Conservation (phyloP, 2,329 filamentous ascomycete species). For the Clonostachys sp. region DNA sequence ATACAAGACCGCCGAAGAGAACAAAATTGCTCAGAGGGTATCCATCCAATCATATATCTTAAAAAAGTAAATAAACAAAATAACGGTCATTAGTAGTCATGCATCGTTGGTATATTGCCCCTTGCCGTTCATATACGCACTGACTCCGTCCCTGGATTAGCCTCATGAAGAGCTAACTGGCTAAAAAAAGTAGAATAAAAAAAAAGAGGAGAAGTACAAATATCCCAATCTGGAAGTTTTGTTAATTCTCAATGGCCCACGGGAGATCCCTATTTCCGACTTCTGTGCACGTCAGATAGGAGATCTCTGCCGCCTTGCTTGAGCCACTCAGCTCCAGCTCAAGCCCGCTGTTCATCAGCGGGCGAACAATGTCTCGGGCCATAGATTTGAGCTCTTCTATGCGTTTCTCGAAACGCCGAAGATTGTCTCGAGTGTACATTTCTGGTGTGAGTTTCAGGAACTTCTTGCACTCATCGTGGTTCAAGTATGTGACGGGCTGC, state of each 20-base stretch:
- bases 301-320: conserved; percentile 34
- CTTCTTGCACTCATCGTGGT: conserved; percentile 83
- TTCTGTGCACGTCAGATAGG: conserved; percentile 46
- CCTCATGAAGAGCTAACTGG: conserved; percentile 7
- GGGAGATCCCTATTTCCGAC: conserved; percentile 45
- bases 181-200: conserved; percentile 1
- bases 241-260: conserved; percentile 34
- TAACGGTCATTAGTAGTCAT: background rate
- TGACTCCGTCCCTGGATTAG: conserved; percentile 1
- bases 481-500: conserved; percentile 59
- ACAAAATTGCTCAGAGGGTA: background rate
- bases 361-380: conserved; percentile 77
- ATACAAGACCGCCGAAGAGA: background rate
- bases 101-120: no score
- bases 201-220: background rate
- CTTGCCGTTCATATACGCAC: background rate
- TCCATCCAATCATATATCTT: conserved; percentile 4
- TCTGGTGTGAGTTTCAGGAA: conserved; percentile 83
- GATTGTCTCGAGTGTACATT: conserved; percentile 79
- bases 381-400: conserved; percentile 85
- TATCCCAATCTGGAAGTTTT: background rate
- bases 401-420: conserved; percentile 79
- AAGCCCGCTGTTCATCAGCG: conserved; percentile 79
- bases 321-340: conserved; percentile 64
- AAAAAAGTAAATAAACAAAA: conserved; percentile 3